phyloP scores from a whole-genome alignment of 2,329 filamentous ascomycete genomes.

The Epichloe coenophiala region DNA sequence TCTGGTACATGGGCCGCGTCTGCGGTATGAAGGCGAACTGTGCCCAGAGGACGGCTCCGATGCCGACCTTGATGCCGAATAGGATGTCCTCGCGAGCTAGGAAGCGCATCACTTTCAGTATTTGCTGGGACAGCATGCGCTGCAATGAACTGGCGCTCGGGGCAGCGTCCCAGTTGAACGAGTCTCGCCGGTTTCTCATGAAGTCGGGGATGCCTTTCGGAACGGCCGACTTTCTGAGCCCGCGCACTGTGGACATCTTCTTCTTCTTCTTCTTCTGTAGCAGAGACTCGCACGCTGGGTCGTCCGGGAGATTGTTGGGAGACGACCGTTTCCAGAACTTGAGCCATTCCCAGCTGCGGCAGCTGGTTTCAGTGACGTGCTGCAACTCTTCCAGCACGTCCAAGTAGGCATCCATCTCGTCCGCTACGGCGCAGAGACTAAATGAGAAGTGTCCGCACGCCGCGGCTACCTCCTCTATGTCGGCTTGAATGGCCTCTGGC shows the following conservation, averaged over 20 bases:
- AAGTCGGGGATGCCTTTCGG: constrained; percentile 42
- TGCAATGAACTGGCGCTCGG: constrained; percentile 31
- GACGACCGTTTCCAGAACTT: constrained; percentile 51
- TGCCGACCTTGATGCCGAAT: constrained; percentile 86
- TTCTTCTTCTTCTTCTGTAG: constrained; percentile 18
- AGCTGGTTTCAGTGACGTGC: constrained; percentile 47
- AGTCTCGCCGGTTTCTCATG: constrained; percentile 38
- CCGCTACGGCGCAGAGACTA: constrained; percentile 77
- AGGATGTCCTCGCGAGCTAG: constrained; percentile 43
- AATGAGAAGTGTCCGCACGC: constrained; percentile 96
- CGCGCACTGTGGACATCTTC: constrained; percentile 22
- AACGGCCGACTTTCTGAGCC: constrained; percentile 36
- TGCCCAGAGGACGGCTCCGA: constrained; percentile 79
- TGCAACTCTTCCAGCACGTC: constrained; percentile 78
- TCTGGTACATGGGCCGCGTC: constrained; percentile 67
- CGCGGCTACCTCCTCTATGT: constrained; percentile 95
- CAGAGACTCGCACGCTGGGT: constrained; percentile 29
- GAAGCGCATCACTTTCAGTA: constrained; percentile 33
- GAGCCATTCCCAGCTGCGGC: constrained; percentile 71
- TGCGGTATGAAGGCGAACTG: constrained; percentile 72
- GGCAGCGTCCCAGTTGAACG: constrained; percentile 42
- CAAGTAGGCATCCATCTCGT: constrained; percentile 74
- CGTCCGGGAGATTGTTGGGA: constrained; percentile 12
- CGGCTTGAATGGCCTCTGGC: constrained; percentile 67
- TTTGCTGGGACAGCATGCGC: constrained; percentile 29